Base-by-base conservation (phyloP, 495 filamentous ascomycete genomes). In the Neurospora intermedia region DNA sequence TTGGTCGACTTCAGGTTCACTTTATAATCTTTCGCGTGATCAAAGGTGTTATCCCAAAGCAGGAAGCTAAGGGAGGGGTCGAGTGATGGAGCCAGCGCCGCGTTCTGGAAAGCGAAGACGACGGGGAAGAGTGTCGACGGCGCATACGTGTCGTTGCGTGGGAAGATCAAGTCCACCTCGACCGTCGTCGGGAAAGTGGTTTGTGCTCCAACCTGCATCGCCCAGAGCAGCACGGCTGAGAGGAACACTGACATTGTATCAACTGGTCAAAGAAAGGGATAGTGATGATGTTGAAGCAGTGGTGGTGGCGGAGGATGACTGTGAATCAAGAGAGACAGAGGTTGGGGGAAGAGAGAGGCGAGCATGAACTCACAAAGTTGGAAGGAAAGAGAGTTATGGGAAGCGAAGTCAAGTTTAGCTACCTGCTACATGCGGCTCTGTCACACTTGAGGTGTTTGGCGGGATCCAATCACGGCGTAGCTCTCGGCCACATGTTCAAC, bases 131-230 rank as follows among this genome's bases (percentile, higher is more conserved):
- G 41, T 10, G 71, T 18, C 9, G 75, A 72, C n/a, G 83, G 83
- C 72, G 78, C 75, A 71, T 83, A 84, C 23, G 82, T 83, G 13
- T 80, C 80, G 69, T 84, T 84, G 74, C 77, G 82, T 16, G 83
- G 82, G 73, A 83, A 84, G 62, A 82, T 54, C 10, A 84, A 70
- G 74, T 83, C 80, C 45, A 82, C 75, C 74, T 84, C 83, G 42
- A 43, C 42, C 42, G 42, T 43, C 15, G 42, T 15, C 4, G 42
- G 42, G 42, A 43, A 43, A 15, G 42, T 43, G 42, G 43, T 6
- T n/a, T n/a, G n/a, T 43, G 43, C 43, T 18, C 43, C 15, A 18
- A 43, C 43, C 43, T 43, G 43, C 43, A 43, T 0, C 4, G 43
- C 43, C 43, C 43, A 43, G 43, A 43, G 43, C 43, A 43, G 43